Base-by-base conservation (phyloP, 331 rosid genomes). In the Erythrophleum ivorense region DNA sequence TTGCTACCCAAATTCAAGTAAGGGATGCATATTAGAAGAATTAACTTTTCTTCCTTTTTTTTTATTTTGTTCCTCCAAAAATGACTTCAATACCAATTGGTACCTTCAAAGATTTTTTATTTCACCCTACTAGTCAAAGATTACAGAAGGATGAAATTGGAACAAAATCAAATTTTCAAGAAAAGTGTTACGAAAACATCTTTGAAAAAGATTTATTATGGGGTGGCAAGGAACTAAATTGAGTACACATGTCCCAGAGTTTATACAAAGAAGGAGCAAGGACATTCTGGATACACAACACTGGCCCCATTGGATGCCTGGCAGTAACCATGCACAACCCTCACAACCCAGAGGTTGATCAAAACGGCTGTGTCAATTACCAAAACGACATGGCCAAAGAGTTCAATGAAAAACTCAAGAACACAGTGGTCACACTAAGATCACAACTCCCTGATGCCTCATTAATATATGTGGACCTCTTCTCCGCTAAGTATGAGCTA, bases 241-340 rank as follows among this genome's bases (percentile, higher is more conserved):
- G 41, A 33, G 60, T 60, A 45, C n/a, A 65, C 3, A 24, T 13
- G 2, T 82, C 60, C 4, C 86, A 92, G 97, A 76, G 54, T n/a
- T 76, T 95, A 69, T 85, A 91, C 58, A 36, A 41, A 2, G 49
- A 57, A 77, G 97, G 97, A 38, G 98, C 81, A 69, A 92, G 97
- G 81, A 52, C 88, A 50, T 90, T 92, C 46, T 95, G 98, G 98
- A 88, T 92, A 83, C 98, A 92, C 71, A 95, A 92, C 89, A 91
- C 97, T 21, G 94, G 95, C 0, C 97, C 97, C 4, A 86, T 95
- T 77, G 97, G 97, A 3, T 95, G 97, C 81, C 60, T 95, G 67
- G 84, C 92, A 31, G 54, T 91, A 76, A 45, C 86, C 8, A 71
- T 88, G 18, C 88, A 80, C 83, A 45, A 78, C 83, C 57, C 65